Base-by-base conservation (phyloP, 495 filamentous ascomycete genomes). In the Thermothielavioides terrestris region DNA sequence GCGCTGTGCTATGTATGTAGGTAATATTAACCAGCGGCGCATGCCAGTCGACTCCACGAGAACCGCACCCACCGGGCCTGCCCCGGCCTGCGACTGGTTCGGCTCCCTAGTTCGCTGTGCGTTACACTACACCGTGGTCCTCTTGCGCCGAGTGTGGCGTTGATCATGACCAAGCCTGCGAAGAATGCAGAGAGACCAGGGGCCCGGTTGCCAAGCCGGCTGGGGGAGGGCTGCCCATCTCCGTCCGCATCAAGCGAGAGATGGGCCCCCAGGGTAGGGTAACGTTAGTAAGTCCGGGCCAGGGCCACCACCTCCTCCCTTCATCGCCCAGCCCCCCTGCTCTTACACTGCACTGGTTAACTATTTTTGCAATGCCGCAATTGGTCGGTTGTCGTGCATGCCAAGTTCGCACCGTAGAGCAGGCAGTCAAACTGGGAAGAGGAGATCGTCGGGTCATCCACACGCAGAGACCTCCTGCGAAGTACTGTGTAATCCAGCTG, bases 121-220 rank as follows among this genome's bases (percentile, higher is more conserved):
- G n/a, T n/a, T n/a, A n/a, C n/a, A n/a, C n/a, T n/a, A n/a, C n/a
- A n/a, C n/a, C 36, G 50, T 45, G 31, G 25, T 34, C 37, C 32
- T 50, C 35, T 56, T 30, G 43, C 52, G 38, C 50, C 51, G 42
- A 61, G 52, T 50, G 58, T 58, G 58, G 58, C 55, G 55, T 58
- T 42, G 58, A 41, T 27, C 30, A 22, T n/a, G 12, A 51, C 42
- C 36, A 40, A 52, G 47, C 51, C 47, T 58, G 54, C 49, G 55
- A 36, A 50, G 49, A 46, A 45, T 42, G 44, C 38, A 46, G n/a
- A n/a, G n/a, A 46, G 47, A 55, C 43, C 40, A 23, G 32, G 35
- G 38, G 8, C 34, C 28, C 14, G 48, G 50, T 22, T 37, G 54
- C 54, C 54, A 56, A 56, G 54, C 20, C 39, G 44, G 44, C 48